Conservation (phyloP, 1,139 yeast species). For the Hyphopichia burtonii region DNA sequence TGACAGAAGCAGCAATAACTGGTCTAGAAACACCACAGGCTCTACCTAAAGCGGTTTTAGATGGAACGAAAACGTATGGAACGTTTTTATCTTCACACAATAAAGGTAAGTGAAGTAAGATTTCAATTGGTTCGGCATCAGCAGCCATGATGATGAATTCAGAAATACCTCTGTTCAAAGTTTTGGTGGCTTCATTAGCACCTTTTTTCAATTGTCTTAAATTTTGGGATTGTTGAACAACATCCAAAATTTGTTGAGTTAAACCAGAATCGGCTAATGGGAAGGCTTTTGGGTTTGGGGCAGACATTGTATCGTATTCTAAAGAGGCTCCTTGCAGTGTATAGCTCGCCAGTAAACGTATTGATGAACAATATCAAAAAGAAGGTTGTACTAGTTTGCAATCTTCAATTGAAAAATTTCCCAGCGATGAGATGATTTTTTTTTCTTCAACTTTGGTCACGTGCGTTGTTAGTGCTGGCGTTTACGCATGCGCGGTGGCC, state of each 20-base stretch:
- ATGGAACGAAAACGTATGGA: conserved; percentile 97
- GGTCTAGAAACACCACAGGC: conserved; percentile 99
- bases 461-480: background rate
- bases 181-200: conserved; percentile 99
- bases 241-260: conserved; percentile 95
- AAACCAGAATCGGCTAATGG: conserved; percentile 97
- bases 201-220: conserved; percentile 99
- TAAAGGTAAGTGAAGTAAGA: conserved; percentile 94
- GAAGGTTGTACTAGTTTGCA: background rate
- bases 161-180: conserved; percentile 98
- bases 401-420: background rate
- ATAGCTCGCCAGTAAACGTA: conserved; percentile 44
- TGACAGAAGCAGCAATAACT: conserved; percentile 97
- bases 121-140: conserved; percentile 98
- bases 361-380: conserved; percentile 6
- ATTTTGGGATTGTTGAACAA: conserved; percentile 96
- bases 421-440: too few relatives aligned
- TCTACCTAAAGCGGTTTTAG: conserved; percentile 98
- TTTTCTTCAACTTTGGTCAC: background rate
- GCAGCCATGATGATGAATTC: conserved; percentile 99
- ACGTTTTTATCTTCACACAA: conserved; percentile 99
- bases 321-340: conserved; percentile 63
- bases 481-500: background rate
- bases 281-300: conserved; percentile 94
- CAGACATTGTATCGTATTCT: conserved; percentile 44